Conservation (phyloP, 2,329 filamentous ascomycete species). For the Talaromyces rugulosus region DNA sequence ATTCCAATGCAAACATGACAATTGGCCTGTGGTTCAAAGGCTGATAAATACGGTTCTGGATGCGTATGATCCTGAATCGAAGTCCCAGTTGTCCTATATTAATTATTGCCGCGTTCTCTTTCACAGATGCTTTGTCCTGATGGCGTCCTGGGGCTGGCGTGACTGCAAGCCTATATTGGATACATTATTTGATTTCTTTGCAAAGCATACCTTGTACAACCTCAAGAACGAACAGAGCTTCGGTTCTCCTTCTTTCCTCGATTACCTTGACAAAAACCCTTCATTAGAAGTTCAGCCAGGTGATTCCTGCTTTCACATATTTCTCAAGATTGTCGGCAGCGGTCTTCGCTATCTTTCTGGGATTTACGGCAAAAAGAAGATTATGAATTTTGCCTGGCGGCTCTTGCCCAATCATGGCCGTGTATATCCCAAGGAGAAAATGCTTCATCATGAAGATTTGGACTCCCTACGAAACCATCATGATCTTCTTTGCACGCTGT, state of each 20-base stretch:
- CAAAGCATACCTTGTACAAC: slow-evolving; percentile 48
- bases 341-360: slow-evolving; percentile 46
- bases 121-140: slow-evolving; percentile 50
- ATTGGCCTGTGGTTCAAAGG: slow-evolving; percentile 48
- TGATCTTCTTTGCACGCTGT: slow-evolving; percentile 57
- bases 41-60: slow-evolving; percentile 46
- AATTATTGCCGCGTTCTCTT: slow-evolving; percentile 51
- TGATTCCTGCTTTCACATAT: slow-evolving; percentile 56
- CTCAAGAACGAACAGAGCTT: slow-evolving; percentile 49
- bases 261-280: slow-evolving; percentile 43
- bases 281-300: slow-evolving; percentile 41
- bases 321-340: slow-evolving; percentile 53
- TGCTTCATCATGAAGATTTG: slow-evolving; percentile 50
- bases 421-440: slow-evolving; percentile 56
- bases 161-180: slow-evolving; percentile 53
- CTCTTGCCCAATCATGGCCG: slow-evolving; percentile 58
- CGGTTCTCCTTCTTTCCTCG: slow-evolving; percentile 53
- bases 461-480: slow-evolving; percentile 59
- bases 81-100: slow-evolving; percentile 46
- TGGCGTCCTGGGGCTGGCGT: slow-evolving; percentile 55
- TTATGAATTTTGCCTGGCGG: slow-evolving; percentile 54
- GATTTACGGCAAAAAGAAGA: slow-evolving; percentile 49
- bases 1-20: slow-evolving; percentile 38
- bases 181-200: slow-evolving; percentile 58
- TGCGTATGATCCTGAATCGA: slow-evolving; percentile 41